phyloP scores from a whole-genome alignment of 148 eudicot species.

The Gaultheria prostrata region DNA sequence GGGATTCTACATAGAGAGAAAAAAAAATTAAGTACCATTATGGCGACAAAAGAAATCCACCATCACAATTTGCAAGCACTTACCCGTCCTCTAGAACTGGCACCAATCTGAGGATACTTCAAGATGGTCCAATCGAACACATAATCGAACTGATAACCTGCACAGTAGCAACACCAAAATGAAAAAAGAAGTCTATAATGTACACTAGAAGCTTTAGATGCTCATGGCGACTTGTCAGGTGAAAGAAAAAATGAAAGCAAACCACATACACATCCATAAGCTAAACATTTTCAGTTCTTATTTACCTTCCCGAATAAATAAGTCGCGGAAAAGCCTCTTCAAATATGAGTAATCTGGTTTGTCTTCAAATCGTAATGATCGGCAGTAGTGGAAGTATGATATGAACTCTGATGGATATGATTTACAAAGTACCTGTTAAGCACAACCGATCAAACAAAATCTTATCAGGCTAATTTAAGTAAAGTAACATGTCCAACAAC shows the following conservation, averaged over 20 bases:
- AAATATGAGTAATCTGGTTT: constrained; percentile 93
- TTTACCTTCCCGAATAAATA: constrained; percentile 92
- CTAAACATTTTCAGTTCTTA: not conserved
- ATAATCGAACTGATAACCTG: constrained; percentile 89
- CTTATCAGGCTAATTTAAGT: not conserved
- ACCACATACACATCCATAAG: not conserved
- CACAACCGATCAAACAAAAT: constrained; percentile 12
- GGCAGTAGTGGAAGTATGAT: constrained; percentile 90
- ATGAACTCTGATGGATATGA: constrained; percentile 89
- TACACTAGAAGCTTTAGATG: not conserved
- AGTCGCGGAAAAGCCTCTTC: constrained; percentile 92
- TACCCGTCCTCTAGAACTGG: constrained; percentile 69
- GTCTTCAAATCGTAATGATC: constrained; percentile 92
- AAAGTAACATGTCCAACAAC: not conserved
- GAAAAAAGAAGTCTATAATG: not conserved
- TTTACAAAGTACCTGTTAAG: constrained; percentile 79
- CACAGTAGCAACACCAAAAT: constrained; percentile 16
- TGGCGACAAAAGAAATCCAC: not conserved
- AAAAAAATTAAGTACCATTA: constrained; percentile 14
- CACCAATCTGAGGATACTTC: constrained; percentile 87
- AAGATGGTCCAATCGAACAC: constrained; percentile 94
- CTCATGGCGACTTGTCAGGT: not conserved
- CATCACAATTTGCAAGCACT: constrained; percentile 16
- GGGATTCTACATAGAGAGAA: constrained; percentile 43
- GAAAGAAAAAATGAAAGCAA: not conserved